These are phyloP conservation scores for Posidonia oceanica DNA, from an alignment of 116 monocot genomes.

Conservation along the genomic window DNA sequence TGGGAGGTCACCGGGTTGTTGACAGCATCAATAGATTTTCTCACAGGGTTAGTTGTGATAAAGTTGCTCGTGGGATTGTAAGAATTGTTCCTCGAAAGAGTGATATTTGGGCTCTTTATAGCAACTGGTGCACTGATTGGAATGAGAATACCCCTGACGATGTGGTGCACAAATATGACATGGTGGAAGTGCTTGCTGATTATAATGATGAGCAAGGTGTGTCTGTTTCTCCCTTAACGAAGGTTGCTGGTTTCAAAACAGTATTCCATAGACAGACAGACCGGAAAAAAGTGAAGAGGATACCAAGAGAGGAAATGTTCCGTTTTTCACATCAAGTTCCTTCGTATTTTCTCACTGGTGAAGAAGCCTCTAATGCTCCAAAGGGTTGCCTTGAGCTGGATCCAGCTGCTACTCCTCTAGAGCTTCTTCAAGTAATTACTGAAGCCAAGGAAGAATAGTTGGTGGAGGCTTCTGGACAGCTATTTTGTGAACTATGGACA, in stretches of 20 bases:
- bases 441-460: background rate
- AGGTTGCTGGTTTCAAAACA: conserved; percentile 69
- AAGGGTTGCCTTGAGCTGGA: conserved; percentile 75
- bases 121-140: conserved; percentile 77
- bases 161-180: conserved; percentile 64
- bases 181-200: conserved; percentile 77
- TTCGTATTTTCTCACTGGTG: conserved; percentile 55
- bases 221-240: conserved; percentile 42
- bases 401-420: conserved; percentile 70
- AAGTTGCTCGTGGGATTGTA: conserved; percentile 42
- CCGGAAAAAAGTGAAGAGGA: conserved; percentile 25
- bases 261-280: conserved; percentile 53
- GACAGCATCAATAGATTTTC: conserved; percentile 74
- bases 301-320: conserved; percentile 80
- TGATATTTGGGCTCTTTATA: conserved; percentile 80
- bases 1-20: conserved; percentile 31
- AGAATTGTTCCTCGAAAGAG: conserved; percentile 65
- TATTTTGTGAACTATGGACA: background rate
- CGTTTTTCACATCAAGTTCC: conserved; percentile 87
- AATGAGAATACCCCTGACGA: conserved; percentile 67
- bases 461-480: background rate
- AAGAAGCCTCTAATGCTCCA: conserved; percentile 63
- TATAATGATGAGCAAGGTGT: conserved; percentile 59
- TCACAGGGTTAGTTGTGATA: conserved; percentile 55
- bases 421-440: conserved; percentile 43